Conservation (phyloP, 768 basidiomycete genomes). For the Hypholoma fasciculare region DNA sequence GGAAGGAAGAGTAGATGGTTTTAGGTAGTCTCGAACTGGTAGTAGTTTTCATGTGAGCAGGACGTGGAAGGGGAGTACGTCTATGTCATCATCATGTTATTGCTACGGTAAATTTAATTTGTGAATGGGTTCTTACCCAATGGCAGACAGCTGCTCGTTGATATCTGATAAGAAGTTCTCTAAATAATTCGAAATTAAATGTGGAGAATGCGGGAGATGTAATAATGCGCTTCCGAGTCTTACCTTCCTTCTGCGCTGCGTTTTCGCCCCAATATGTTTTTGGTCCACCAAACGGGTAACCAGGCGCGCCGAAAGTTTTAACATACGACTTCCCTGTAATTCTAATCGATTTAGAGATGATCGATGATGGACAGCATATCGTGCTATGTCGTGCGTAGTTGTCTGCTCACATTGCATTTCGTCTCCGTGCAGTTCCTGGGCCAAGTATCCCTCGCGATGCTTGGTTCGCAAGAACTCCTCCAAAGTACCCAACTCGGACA, state of each 20-base stretch:
- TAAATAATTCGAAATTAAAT: too few relatives aligned
- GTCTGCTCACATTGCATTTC: constrained; percentile 7
- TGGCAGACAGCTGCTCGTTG: constrained; percentile 7
- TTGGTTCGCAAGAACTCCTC: constrained; percentile 6
- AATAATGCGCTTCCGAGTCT: too few relatives aligned
- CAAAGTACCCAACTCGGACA: constrained; percentile 7
- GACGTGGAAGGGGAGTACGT: background rate
- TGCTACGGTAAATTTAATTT: background rate
- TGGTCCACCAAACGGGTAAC: background rate
- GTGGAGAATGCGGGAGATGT: too few relatives aligned
- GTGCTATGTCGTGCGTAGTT: background rate
- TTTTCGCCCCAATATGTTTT: constrained; percentile 10
- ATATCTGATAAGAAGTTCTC: constrained; percentile 11
- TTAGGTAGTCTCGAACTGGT: background rate
- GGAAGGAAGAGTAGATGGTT: background rate
- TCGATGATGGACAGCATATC: background rate
- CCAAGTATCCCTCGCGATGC: constrained; percentile 8
- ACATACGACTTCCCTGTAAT: constrained; percentile 2
- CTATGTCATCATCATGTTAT: background rate
- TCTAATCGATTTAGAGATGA: too few relatives aligned
- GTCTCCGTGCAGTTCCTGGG: background rate
- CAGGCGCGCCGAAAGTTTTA: background rate
- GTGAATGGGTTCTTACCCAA: constrained; percentile 4
- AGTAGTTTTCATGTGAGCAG: background rate
- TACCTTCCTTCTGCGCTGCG: constrained; percentile 5